Percentiles rank a stretch among this genome's conserved stretches.
Conservation (phyloP, 768 basidiomycete species). For the Hydnomerulius pinastri region DNA sequence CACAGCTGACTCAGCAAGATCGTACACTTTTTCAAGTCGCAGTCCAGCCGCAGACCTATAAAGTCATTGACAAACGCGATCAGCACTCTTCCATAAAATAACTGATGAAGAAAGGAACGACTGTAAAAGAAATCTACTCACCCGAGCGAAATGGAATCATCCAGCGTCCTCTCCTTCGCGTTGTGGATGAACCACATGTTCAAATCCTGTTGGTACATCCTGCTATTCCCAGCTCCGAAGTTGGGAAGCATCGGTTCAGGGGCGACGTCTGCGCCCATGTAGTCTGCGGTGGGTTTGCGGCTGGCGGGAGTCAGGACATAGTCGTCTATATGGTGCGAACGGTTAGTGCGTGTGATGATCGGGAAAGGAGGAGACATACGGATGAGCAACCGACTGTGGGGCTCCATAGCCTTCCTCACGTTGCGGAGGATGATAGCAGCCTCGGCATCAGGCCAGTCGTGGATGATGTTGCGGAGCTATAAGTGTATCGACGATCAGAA, state of each 20-base stretch:
- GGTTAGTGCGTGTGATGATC: background rate
- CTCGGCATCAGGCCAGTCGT: slow-evolving; percentile 40
- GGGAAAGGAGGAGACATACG: slow-evolving; percentile 20
- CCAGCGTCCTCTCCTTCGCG: slow-evolving; percentile 43
- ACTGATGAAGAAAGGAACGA: background rate
- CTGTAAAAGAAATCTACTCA: background rate
- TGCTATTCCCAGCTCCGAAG: slow-evolving; percentile 43
- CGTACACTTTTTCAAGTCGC: slow-evolving; percentile 26
- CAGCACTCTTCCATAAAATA: background rate
- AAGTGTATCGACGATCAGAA: background rate
- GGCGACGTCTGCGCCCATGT: slow-evolving; percentile 28
- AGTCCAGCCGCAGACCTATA: slow-evolving; percentile 19
- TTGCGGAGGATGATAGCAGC: slow-evolving; percentile 32
- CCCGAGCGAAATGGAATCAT: slow-evolving; percentile 41
- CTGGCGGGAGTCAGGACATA: slow-evolving; percentile 17
- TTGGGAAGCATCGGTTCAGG: slow-evolving; percentile 51
- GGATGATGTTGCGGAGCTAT: slow-evolving; percentile 31
- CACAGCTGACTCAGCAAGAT: slow-evolving; percentile 28
- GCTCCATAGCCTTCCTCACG: slow-evolving; percentile 28
- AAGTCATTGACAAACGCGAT: background rate
- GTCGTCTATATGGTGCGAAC: slow-evolving; percentile 17
- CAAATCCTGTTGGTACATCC: slow-evolving; percentile 46
- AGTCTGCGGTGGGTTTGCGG: slow-evolving; percentile 3
- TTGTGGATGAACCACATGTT: slow-evolving; percentile 47
- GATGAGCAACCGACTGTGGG: slow-evolving; percentile 34